Base-by-base conservation (phyloP, 2,329 filamentous ascomycete genomes). In the Cadophora sp. region DNA sequence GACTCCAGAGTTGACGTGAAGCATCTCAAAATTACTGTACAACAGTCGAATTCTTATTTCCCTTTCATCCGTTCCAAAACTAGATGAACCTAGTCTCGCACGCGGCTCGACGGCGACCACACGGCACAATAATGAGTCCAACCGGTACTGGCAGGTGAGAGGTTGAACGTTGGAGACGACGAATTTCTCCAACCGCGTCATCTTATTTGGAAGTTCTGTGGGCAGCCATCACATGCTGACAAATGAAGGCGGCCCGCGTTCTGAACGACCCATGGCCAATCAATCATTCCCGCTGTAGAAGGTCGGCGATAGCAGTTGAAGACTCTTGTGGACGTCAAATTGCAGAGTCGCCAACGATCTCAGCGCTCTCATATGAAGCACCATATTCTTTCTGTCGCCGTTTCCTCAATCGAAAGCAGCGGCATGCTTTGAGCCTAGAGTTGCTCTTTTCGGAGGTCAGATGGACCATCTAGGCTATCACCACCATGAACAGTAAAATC, bases 31-130 rank as follows among this genome's bases (percentile, higher is more conserved):
- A 43, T 16, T 41, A 18, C 24, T 58, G 33, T 41, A 24, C 20
- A 43, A 24, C 13, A 41, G 6, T n/a, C 20, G 27, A 24, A 41
- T 43, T 14, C 24, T 9, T 24, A 39, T 24, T 18, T 27, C 13
- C n/a, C 55, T 41, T 27, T 41, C 36, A 58, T 43, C 55, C 55
- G 53, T 56, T 56, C 30, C 20, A 39, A 56, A 56, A 22, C 33
- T 56, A 56, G 50, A 33, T 51, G 11, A 27, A 51, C 30, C 18
- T 30, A 33, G 24, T 24, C 27, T 53, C 27, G 11, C 24, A 30
- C 16, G 24, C 27, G 24, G 50, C 18, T 53, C 24, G 7, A 14
- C 24, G 50, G 27, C 27, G 27, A 30, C 27, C 24, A 27, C 50
- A 53, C 50, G 50, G 27, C 27, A n/a, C 24, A 53, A n/a, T 30